Conservation (phyloP, 108 stramenopile species). For the Phaeodactylum tricornutum region DNA sequence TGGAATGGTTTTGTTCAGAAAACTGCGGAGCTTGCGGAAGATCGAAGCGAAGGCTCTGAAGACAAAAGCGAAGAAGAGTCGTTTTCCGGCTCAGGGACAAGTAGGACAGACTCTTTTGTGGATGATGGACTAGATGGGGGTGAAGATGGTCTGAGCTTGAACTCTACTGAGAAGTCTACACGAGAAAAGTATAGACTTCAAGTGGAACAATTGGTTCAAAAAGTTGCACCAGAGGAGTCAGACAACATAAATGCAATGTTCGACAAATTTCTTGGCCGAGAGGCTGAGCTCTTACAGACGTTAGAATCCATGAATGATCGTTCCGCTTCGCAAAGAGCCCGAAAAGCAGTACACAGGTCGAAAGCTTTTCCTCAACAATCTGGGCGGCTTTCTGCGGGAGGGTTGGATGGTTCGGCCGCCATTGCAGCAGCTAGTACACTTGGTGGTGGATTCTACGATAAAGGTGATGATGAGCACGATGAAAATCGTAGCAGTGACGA, state of each 20-base stretch:
- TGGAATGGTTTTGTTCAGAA: slow-evolving; percentile 36
- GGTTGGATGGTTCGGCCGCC: slow-evolving; percentile 27
- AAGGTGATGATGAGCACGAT: slow-evolving; percentile 10
- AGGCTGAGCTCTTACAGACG: slow-evolving; percentile 68
- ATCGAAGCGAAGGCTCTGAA: slow-evolving; percentile 1
- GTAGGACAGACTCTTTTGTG: too few species aligned
- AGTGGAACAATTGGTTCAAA: slow-evolving; percentile 60
- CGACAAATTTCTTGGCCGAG: slow-evolving; percentile 68
- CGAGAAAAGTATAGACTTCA: slow-evolving; percentile 57
- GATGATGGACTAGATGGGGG: slow-evolving; percentile 9
- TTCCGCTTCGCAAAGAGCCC: slow-evolving; percentile 52
- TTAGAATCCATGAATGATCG: slow-evolving; percentile 76
- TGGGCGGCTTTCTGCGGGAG: slow-evolving; percentile 5
- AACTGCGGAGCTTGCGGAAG: slow-evolving; percentile 9
- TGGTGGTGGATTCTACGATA: slow-evolving; percentile 19
- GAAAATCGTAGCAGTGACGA: slow-evolving; percentile 1
- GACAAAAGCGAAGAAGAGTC: slow-evolving; percentile 3
- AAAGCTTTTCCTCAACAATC: slow-evolving; percentile 8
- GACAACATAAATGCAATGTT: slow-evolving; percentile 78
- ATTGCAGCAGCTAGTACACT: slow-evolving; percentile 53
- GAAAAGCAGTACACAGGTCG: slow-evolving; percentile 69
- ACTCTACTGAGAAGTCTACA: slow-evolving; percentile 3
- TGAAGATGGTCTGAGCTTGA: slow-evolving; percentile 1
- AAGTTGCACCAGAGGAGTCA: slow-evolving; percentile 65
- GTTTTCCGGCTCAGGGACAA: too few species aligned